Base-by-base conservation (phyloP, 306 rosid species). In the Geum urbanum region DNA sequence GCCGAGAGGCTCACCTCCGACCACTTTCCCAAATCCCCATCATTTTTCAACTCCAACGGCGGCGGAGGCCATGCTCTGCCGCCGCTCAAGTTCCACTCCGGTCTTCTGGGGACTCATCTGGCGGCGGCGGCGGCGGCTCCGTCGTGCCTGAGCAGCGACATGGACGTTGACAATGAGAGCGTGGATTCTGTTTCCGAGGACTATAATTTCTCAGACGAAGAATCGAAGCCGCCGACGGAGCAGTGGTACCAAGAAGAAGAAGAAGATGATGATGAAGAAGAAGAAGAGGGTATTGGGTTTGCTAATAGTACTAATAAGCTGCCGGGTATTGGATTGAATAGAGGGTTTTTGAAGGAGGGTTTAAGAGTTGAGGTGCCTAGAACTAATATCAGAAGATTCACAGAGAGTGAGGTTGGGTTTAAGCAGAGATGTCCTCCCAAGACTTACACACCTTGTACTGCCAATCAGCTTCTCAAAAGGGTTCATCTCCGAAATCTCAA, bases 51-150 rank as follows among this genome's bases (percentile, higher is more conserved):
- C 54, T 72, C 66, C 66, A 88, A 72, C 43, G 11, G 55, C 60
- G 71, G 70, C 61, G 76, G 89, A 57, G 76, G 89, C 64, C 89
- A 82, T 4, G 72, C 69, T 72, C 73, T 91, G 27, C 99, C 99
- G 61, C 97, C 99, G 0, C 75, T 86, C 32, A 94, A 91, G 68
- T 87, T 88, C 74, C 89, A 84, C 63, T 72, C 91, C 9, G 73
- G 85, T 43, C 72, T 91, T 65, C 82, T 88, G 3, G 40, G 90
- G 7, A 86, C 91, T 20, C 90, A 56, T 12, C 81, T 82, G 66
- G 78, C 48, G 3, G 70, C 55, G 6, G 68, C 83, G 66, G 78
- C 44, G 4, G 70, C 50, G 6, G 68, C 83, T 62, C 76, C 78
- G 0, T 61, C 76, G n/a, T 15, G 39, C 72, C 8, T 57, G 16